Evolutionary conservation across 2,329 filamentous ascomycete species (phyloP).

Genomic region (Hirsutella minnesotensis): DNA sequence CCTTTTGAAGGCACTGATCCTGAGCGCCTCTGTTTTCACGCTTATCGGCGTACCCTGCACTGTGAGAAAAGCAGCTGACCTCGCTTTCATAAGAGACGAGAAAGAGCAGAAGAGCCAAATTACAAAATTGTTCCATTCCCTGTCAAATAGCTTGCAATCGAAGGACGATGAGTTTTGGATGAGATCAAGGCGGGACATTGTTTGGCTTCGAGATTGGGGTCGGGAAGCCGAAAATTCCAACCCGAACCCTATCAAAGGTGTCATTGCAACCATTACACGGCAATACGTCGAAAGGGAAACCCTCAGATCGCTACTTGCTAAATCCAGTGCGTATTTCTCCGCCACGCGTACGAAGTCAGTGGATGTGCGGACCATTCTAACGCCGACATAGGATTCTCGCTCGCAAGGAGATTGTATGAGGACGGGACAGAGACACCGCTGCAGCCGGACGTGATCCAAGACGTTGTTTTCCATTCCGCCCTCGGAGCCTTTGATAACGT

Average conservation of each 20-base stretch:
- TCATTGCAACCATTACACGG: constrained; percentile 48
- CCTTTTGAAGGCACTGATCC: constrained; percentile 50
- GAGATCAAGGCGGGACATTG: constrained; percentile 46
- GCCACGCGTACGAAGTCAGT: neutral
- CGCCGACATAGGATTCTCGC: constrained; percentile 37
- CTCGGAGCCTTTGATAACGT: constrained; percentile 70
- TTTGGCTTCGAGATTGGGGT: constrained; percentile 68
- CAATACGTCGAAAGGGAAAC: constrained; percentile 59
- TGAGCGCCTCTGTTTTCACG: constrained; percentile 46
- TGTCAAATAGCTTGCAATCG: constrained; percentile 37
- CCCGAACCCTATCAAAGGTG: constrained; percentile 40
- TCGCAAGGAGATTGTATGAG: constrained; percentile 53
- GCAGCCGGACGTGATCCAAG: constrained; percentile 36
- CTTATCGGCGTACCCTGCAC: constrained; percentile 37
- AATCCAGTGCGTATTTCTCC: constrained; percentile 38
- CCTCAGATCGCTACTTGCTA: constrained; percentile 53
- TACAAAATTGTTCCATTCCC: constrained; percentile 42
- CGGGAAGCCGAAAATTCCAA: constrained; percentile 22
- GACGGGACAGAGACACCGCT: constrained; percentile 37
- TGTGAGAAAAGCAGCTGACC: constrained; percentile 44
- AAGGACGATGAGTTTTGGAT: constrained; percentile 55
- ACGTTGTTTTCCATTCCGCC: constrained; percentile 49
- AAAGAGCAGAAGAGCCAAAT: constrained; percentile 53
- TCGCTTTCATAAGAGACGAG: constrained; percentile 51
- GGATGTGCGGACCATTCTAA: constrained; percentile 3